Evolutionary conservation across 805 yeast species (phyloP), one percentile per base, ranked within the genome.

Genomic region (Wickerhamomyces mucosus): DNA sequence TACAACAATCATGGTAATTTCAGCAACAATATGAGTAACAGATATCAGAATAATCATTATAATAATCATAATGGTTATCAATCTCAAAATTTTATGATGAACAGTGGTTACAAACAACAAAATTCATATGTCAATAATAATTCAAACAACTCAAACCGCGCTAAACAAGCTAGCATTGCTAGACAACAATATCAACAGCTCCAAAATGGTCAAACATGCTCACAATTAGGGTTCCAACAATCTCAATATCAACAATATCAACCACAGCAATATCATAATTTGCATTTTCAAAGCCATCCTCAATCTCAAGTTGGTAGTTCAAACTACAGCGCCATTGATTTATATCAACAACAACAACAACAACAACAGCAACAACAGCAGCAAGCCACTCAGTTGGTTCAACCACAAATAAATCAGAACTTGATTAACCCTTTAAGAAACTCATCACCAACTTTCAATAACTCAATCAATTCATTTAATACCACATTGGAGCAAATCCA

Each of bases 401-500:
- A 33, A 10, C 36, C 22, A 29, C 45, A 36, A 27, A 26, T 40
- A 13, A 17, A 29, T 9, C 41, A 38, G 18, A 25, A 38, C 16
- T 26, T 37, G 34, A 24, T 36, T 12, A 27, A 33, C 11, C 38
- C 40, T 5, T 21, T 43, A 27, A 39, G 44, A 37, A 38, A 32
- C 24, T 9, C 36, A 12, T 37, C 50, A 11, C 42, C 50, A 21
- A 37, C 41, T 21, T 38, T 37, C 28, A 15, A 36, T 18, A 25
- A 8, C 12, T 36, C 49, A 5, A 38, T 36, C 3, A 29, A 22
- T 21, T 35, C 35, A 6, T 39, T 44, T 18, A 36, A 36, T 18
- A 26, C 37, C 8, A 42, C 48, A 12, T 24, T 42, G 25, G 48
- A 42, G 22, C 42, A 38, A 18, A 32, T 39, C 19, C 30, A 33